Base-by-base conservation (phyloP, 73 alveolate genomes). In the Paramecium caudatum region DNA sequence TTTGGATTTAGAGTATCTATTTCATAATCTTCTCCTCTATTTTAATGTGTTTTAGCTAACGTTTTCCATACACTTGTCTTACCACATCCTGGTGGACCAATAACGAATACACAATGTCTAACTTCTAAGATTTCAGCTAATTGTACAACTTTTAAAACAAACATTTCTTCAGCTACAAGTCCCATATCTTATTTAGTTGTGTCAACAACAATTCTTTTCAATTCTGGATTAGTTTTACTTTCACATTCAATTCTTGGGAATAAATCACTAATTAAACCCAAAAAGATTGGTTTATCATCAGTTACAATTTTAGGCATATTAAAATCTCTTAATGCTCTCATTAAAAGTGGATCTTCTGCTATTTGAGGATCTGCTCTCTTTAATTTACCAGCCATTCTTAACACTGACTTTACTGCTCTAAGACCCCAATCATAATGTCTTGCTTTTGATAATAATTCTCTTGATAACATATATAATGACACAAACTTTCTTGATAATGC, bases 361-460 rank as follows among this genome's bases (percentile, higher is more conserved):
- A 96, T 95, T 36, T 98, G 98, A 5, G 99, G 99, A 65, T 98
- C 99, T 41, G 96, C 98, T 92, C 99, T 97, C 95, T 98, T 99
- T 74, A 99, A 97, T 43, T 97, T 95, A 94, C 99, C 99, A 15
- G 99, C 99, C 91, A 94, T 97, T 91, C 99, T 94, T 91, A 99
- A 96, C 96, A 99, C 98, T 49, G 99, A 98, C 93, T 99, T 99
- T 78, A 99, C 98, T 61, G 99, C 99, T 94, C 99, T 96, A 12
- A 99, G 99, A 81, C 99, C 99, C 99, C 99, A 99, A 95, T 99
- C 99, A 91, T 98, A 99, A 96, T 99, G 99, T 93, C 92, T 97
- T 94, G 98, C 99, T 86, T 98, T 98, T 25, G 99, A 98, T 46
- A 97, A 96, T 17, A 95, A 91, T 65, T 93, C 95, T 93, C 98